Evolutionary conservation across 352 stramenopile species (phyloP), one percentile per base, ranked within the genome.

Genomic region (Phytophthora vignae): DNA sequence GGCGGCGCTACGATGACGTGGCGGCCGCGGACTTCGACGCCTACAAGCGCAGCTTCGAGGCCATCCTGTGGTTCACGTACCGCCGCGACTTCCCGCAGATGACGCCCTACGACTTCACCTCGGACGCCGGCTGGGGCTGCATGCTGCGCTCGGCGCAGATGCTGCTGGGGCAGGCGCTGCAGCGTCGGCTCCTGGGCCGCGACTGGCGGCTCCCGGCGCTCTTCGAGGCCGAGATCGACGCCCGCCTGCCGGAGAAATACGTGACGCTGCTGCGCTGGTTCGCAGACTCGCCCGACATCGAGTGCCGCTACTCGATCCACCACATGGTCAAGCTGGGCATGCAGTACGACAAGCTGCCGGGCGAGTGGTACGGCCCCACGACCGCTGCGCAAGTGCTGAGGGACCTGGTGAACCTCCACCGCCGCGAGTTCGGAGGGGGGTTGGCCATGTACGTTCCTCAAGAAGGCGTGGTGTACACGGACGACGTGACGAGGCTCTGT

Each of bases 121-220:
- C 85, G 25, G 96, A 99, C 81, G 94, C 94, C 0, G 97, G 97
- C 21, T 99, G 96, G 96, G 97, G 97, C 25, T 99, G 97, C 73
- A 99, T 99, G 97, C 76, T 99, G 49, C 91, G 97, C 25, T 96
- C 90, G 31, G 96, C 95, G 21, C 96, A 99, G 72, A 99, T 99
- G 96, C 78, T 99, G 72, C 79, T 99, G 19, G 88, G 83, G 0
- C 88, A 99, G 64, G 91, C 92, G 8, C 78, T 98, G 9, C 82
- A 97, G 72, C 81, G 95, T 15, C 85, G 94, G 60, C 62, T 95
- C 4, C 55, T 93, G n/a, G 83, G 84, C 0, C 70, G 78, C 3
- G 68, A 89, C 12, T 94, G 79, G 79, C 59, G 56, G 9, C 63
- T 84, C n/a, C 74, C 79, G 4, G 54, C 73, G 9, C 14, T 75